Evolutionary conservation across 495 filamentous ascomycete genomes (phyloP), one percentile per base, ranked within the genome.

Genomic region (Neurospora tetraspora): DNA sequence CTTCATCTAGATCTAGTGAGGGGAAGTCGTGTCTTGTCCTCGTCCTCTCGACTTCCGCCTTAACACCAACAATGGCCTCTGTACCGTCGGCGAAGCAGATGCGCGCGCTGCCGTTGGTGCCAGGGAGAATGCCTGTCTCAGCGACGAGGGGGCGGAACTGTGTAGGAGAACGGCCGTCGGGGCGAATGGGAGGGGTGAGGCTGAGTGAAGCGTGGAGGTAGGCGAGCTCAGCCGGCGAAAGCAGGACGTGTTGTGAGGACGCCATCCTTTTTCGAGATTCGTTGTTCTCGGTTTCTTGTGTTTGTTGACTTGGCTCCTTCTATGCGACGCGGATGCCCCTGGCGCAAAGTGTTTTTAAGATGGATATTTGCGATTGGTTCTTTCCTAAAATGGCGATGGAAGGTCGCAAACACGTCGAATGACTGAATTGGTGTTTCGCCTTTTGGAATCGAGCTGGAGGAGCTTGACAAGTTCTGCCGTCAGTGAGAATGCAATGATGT

Each of bases 141-240:
- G 96, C 96, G 12, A 91, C 85, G 3, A 99, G 83, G 0, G 94
- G 94, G 3, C 96, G 94, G 86, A 98, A 98, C 78, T 96, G 92
- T 18, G 89, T 91, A 8, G 93, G 85, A 27, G 89, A 85, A 80
- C 94, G 93, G 73, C 89, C 90, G 80, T 99, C 96, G 27, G 95
- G 93, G 37, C 96, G 94, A 78, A 98, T 91, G 8, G 96, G 93
- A n/a, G 89, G 91, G 16, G 82, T 81, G 39, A 90, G 88, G 12
- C 88, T 85, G 77, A 99, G 93, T 5, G 96, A 96, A 71, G 90
- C 88, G 88, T 94, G 94, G 68, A 98, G 90, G 86, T 97, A 99
- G 80, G 94, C 93, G 76, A 98, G 93, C 82, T 99, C 96, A 76
- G 96, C 93, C 47, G 94, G 94, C 27, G 94, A 97, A 82, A 99